Evolutionary conservation across 2,329 filamentous ascomycete species (phyloP).

Genomic region (Xylariales sp.): DNA sequence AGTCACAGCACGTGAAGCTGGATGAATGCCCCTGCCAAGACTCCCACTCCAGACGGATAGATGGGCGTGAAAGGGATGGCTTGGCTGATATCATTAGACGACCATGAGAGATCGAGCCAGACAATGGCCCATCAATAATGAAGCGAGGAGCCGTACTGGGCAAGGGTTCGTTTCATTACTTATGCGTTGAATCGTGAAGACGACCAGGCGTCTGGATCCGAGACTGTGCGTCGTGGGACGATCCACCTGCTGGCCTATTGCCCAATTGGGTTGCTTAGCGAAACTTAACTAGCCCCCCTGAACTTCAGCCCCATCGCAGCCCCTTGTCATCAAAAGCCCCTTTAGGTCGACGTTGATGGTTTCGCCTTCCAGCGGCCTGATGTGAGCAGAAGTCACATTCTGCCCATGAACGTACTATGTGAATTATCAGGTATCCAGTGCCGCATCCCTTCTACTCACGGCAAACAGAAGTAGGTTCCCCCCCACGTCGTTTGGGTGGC

Average conservation of each 20-base stretch:
- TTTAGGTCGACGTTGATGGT: constrained; percentile 7
- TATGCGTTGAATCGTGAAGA: not conserved
- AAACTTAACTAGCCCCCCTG: not conserved
- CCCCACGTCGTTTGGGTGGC: too few relatives aligned
- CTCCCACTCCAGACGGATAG: not conserved
- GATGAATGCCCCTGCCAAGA: constrained; percentile 6
- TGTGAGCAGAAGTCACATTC: too few relatives aligned
- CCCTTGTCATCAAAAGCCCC: constrained; percentile 3
- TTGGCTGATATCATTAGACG: constrained; percentile 3
- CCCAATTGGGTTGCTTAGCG: constrained; percentile 1
- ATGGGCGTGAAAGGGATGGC: not conserved
- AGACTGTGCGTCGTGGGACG: not conserved
- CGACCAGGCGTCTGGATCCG: too few relatives aligned
- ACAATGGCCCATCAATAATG: not conserved
- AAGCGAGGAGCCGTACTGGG: not conserved
- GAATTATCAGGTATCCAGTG: too few relatives aligned
- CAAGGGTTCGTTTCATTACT: not conserved
- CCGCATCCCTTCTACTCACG: too few relatives aligned
- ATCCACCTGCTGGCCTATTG: not conserved
- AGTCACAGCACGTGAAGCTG: not conserved
- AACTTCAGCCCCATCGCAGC: constrained; percentile 1
- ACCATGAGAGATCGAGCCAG: not conserved
- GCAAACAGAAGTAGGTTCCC: too few relatives aligned
- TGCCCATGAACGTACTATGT: too few relatives aligned
- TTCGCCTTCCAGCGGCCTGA: too few relatives aligned